Percentiles rank a stretch among this genome's conserved stretches.
Conservation (phyloP, 2,329 filamentous ascomycete genomes). For the Huntiella bhutanensis region DNA sequence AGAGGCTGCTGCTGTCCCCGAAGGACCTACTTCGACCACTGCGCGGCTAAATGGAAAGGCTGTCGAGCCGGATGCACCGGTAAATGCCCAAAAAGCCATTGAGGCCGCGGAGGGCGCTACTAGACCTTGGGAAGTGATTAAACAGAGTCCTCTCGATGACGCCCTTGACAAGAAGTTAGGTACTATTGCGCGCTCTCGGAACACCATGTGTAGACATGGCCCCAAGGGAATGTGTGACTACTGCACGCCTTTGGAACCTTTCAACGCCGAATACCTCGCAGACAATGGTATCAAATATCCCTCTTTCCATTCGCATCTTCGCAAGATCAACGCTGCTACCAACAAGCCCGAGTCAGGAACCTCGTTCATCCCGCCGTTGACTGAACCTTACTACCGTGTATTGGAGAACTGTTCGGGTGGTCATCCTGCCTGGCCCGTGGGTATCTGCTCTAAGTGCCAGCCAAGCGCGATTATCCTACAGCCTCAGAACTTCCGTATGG, state of each 20-base stretch:
- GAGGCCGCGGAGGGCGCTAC: conserved; percentile 39
- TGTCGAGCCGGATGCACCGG: conserved; percentile 47
- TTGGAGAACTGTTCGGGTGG: conserved; percentile 78
- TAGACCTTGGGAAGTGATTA: conserved; percentile 62
- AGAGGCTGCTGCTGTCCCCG: conserved; percentile 17
- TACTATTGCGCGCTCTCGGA: conserved; percentile 61
- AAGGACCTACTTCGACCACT: conserved; percentile 22
- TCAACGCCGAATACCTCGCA: conserved; percentile 67
- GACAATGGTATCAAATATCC: conserved; percentile 99
- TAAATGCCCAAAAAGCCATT: conserved; percentile 44
- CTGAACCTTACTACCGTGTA: conserved; percentile 83
- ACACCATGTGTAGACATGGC: conserved; percentile 91
- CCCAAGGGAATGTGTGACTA: conserved; percentile 98
- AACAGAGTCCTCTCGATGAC: conserved; percentile 76
- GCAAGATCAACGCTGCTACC: conserved; percentile 88
- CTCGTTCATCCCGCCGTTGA: conserved; percentile 89
- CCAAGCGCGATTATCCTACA: conserved; percentile 92
- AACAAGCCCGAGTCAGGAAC: conserved; percentile 88
- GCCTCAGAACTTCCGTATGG: conserved; percentile 85
- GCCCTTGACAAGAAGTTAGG: conserved; percentile 71
- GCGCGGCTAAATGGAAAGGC: conserved; percentile 64
- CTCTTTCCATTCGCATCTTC: conserved; percentile 84
- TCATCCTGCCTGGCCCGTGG: conserved; percentile 83
- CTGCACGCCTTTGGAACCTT: conserved; percentile 92
- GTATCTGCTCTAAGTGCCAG: conserved; percentile 96